Evolutionary conservation across 2,329 filamentous ascomycete species (phyloP).

Genomic region (Microsporum audouinii): DNA sequence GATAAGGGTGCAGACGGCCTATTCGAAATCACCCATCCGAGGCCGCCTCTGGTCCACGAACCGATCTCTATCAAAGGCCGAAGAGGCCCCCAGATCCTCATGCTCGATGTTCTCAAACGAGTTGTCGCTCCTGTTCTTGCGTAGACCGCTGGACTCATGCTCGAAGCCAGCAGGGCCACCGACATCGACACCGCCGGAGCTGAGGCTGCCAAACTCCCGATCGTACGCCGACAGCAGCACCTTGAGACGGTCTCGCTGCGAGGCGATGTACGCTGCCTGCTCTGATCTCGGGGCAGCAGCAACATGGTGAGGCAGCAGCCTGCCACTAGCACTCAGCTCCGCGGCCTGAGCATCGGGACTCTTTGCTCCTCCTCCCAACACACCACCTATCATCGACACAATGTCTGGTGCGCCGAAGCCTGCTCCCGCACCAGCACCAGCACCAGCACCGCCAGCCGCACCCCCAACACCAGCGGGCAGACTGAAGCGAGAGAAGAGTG

Average conservation of each 20-base stretch:
- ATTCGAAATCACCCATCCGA: constrained; percentile 1
- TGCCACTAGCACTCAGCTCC: constrained; percentile 47
- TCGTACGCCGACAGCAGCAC: constrained; percentile 68
- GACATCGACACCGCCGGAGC: constrained; percentile 23
- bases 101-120: constrained; percentile 85
- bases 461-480: constrained; percentile 54
- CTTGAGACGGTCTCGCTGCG: constrained; percentile 66
- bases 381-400: constrained; percentile 64
- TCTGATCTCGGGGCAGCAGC: constrained; percentile 50
- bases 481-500: constrained; percentile 73
- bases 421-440: constrained; percentile 30
- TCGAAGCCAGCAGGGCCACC: constrained; percentile 30
- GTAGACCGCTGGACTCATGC: constrained; percentile 36
- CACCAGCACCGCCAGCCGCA: constrained; percentile 18
- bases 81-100: constrained; percentile 41
- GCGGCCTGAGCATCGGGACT: constrained; percentile 33
- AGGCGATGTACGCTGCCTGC: constrained; percentile 59
- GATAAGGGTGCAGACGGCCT: background rate
- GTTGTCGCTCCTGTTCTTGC: constrained; percentile 71
- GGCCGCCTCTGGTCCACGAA: constrained; percentile 1
- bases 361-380: constrained; percentile 49
- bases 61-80: constrained; percentile 8
- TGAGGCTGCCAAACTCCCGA: constrained; percentile 57
- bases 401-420: constrained; percentile 45
- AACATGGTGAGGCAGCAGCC: constrained; percentile 60